Evolutionary conservation across 495 filamentous ascomycete genomes (phyloP).

Genomic region (Pseudomonodictys pantanalensis): DNA sequence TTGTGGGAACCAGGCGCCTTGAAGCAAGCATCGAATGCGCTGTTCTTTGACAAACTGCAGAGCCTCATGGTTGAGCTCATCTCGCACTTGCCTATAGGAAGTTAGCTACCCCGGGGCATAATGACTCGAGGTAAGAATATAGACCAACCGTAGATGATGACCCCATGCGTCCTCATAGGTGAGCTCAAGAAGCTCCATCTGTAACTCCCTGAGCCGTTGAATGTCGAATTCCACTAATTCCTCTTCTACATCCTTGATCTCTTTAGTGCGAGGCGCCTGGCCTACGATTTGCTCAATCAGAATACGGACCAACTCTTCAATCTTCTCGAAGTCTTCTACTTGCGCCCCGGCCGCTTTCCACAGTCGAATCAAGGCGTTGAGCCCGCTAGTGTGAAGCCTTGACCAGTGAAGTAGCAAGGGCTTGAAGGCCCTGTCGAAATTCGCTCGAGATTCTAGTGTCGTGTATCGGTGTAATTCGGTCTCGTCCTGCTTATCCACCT

Average conservation of each 20-base stretch:
- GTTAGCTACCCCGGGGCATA: constrained; percentile 19
- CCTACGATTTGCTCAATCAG: constrained; percentile 91
- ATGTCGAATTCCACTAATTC: constrained; percentile 83
- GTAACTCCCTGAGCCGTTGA: constrained; percentile 71
- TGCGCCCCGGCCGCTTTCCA: constrained; percentile 89
- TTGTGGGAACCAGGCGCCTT: constrained; percentile 87
- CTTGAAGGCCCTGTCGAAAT: constrained; percentile 82
- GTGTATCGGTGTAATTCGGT: constrained; percentile 78
- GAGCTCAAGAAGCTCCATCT: constrained; percentile 89
- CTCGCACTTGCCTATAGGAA: constrained; percentile 67
- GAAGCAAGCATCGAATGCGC: constrained; percentile 83
- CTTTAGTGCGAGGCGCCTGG: constrained; percentile 74
- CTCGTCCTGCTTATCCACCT: constrained; percentile 80
- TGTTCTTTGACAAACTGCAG: constrained; percentile 96
- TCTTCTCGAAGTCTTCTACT: constrained; percentile 83
- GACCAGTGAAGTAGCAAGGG: constrained; percentile 93
- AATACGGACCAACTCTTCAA: constrained; percentile 84
- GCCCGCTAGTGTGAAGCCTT: constrained; percentile 79
- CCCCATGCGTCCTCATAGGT: constrained; percentile 95
- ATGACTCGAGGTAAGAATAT: not conserved
- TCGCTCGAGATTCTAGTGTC: constrained; percentile 69
- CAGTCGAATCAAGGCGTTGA: constrained; percentile 87
- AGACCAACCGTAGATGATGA: constrained; percentile 60
- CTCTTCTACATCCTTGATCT: constrained; percentile 84
- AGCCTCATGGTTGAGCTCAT: constrained; percentile 87